These are phyloP conservation scores for Hypoxylon fragiforme DNA, from an alignment of 495 filamentous ascomycete genomes.

Conservation along the genomic window DNA sequence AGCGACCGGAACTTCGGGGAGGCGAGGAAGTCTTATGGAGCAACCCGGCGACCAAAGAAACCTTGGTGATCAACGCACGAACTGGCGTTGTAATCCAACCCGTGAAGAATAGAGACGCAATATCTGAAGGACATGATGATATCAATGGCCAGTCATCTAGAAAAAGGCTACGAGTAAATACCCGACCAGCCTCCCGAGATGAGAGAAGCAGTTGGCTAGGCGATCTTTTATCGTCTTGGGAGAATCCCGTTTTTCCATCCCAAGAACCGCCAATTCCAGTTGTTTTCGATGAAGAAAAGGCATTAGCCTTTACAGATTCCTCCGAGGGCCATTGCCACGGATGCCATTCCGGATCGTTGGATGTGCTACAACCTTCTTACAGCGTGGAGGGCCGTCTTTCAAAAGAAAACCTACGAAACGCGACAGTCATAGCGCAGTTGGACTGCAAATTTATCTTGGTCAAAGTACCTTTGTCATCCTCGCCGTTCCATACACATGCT, in stretches of 20 bases:
- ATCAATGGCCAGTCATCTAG: constrained; percentile 2
- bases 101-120: not conserved
- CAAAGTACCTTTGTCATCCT: constrained; percentile 48
- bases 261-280: constrained; percentile 45
- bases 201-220: constrained; percentile 45
- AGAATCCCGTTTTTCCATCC: constrained; percentile 44
- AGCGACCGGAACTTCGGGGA: not conserved
- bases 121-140: not conserved
- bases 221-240: constrained; percentile 42
- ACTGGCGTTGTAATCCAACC: constrained; percentile 59
- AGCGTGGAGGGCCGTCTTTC: constrained; percentile 61
- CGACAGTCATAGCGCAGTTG: constrained; percentile 76
- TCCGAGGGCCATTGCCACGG: constrained; percentile 13
- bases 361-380: constrained; percentile 21
- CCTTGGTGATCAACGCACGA: constrained; percentile 59
- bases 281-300: constrained; percentile 34
- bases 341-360: constrained; percentile 27
- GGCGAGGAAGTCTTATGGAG: constrained; percentile 61
- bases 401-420: constrained; percentile 62
- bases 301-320: constrained; percentile 31
- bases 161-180: constrained; percentile 25
- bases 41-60: constrained; percentile 66
- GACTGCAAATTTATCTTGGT: constrained; percentile 88
- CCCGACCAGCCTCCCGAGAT: constrained; percentile 15
- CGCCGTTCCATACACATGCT: not conserved